Conservation (phyloP, 169 alveolate species). For the Plasmodium blacklocki region DNA sequence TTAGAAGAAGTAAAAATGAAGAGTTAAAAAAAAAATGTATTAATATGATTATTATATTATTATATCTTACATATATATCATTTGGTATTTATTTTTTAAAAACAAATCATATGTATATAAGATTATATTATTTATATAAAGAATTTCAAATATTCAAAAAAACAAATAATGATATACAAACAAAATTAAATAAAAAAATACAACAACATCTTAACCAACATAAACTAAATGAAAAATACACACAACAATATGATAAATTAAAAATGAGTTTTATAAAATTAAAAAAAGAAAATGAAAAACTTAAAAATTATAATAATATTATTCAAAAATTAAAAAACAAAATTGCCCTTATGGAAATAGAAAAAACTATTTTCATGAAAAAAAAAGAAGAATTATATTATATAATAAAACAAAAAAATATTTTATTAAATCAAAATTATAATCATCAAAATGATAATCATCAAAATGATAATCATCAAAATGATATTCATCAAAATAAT, state of each 20-base stretch:
- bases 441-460: no score
- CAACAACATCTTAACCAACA: conserved; percentile 2
- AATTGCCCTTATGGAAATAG: conserved; percentile 14
- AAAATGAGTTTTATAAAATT: not conserved
- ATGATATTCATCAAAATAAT: no score
- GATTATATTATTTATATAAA: conserved; percentile 5
- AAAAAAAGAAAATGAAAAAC: conserved; percentile 44
- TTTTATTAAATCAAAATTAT: no score
- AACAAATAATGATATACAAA: conserved; percentile 11
- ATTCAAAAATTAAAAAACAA: conserved; percentile 40
- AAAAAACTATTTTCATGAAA: conserved; percentile 16
- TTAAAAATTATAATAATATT: conserved; percentile 13
- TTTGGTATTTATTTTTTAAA: conserved; percentile 42
- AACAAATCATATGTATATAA: conserved; percentile 5
- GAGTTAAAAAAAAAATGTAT: not conserved
- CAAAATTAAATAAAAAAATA: conserved; percentile 18
- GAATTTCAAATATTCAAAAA: conserved; percentile 10
- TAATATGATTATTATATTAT: conserved; percentile 20
- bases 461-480: no score
- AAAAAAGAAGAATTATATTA: conserved; percentile 44
- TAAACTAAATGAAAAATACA: conserved; percentile 24
- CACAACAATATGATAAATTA: conserved; percentile 13
- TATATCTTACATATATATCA: conserved; percentile 14
- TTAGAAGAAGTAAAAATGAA: conserved; percentile 29
- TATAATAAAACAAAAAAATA: conserved; percentile 5